Base-by-base conservation (phyloP, 352 stramenopile species). In the Phytophthora colocasiae region DNA sequence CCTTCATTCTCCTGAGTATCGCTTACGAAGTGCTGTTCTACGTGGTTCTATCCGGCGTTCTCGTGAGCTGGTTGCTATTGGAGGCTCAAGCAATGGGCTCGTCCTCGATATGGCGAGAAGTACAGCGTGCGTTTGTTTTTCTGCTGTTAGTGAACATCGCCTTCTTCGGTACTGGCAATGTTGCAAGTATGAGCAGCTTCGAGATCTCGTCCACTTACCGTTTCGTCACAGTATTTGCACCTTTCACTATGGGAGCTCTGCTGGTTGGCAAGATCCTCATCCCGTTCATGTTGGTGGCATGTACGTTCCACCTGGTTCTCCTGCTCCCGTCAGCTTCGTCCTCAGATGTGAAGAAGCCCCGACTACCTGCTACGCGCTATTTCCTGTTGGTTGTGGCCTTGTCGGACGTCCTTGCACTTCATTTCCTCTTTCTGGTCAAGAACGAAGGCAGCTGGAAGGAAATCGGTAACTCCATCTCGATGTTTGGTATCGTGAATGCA, bases 401-500 rank as follows among this genome's bases (percentile, higher is more conserved):
- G 71, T 91, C 81, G 47, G 86, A 96, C 44, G 54, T 94, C 2
- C 63, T 96, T 24, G 85, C 87, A 48, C 67, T 96, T 14, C 87
- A 96, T 39, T 93, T 96, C 38, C 75, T 96, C 17, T 96, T 93
- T 56, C 65, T 91, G 24, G 87, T 96, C 17, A 77, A 82, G 39
- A 88, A 96, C 69, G 83, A 96, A 83, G 87, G 87, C 60, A 92
- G 82, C 48, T 96, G 87, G 87, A 93, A 94, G 52, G 79, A 94
- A 55, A 96, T 96, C 46, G 87, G 87, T 31, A 96, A 96, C 64
- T 93, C 84, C 31, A 95, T 95, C 50, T 93, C 85, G 9, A 91
- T 90, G 78, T 95, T 91, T 66, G 87, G 87, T 43, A 91, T 95
- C 51, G 87, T 92, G 49, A 95, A 95, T 59, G 81, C 83, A 10